Conservation (phyloP, 192 early-diverging fungal genomes). For the Coemansia sp. region DNA sequence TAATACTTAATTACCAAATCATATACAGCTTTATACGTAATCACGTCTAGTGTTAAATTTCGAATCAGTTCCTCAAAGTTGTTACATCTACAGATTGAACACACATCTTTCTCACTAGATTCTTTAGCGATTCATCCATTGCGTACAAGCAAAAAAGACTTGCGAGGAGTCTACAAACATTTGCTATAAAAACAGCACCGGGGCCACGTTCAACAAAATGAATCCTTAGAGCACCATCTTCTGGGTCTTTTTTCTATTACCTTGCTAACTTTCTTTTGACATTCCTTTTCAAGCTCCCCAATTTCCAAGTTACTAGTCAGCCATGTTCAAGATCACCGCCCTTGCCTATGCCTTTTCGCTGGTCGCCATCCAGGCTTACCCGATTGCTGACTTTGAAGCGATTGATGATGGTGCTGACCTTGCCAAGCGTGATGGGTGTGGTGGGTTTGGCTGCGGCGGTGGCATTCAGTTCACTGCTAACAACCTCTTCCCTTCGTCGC, state of each 20-base stretch:
- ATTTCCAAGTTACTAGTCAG: not conserved
- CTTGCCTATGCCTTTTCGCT: slow-evolving; percentile 21
- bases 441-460: slow-evolving; percentile 10
- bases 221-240: slow-evolving; percentile 31
- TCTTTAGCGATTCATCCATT: not conserved
- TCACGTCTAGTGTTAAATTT: not conserved
- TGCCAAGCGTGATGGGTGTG: slow-evolving; percentile 18
- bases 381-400: slow-evolving; percentile 10
- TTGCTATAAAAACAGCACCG: slow-evolving; percentile 26
- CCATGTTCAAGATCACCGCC: slow-evolving; percentile 33
- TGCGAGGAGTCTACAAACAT: not conserved
- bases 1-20: not conserved
- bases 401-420: not conserved
- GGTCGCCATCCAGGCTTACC: slow-evolving; percentile 6
- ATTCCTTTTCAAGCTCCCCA: not conserved
- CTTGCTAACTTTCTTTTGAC: not conserved
- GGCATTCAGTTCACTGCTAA: slow-evolving; percentile 16
- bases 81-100: slow-evolving; percentile 13
- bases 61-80: not conserved
- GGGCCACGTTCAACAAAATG: not conserved
- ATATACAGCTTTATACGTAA: not conserved
- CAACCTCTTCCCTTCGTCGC: slow-evolving; percentile 19
- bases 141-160: not conserved
- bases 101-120: not conserved
- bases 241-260: slow-evolving; percentile 33